These are phyloP conservation scores for Paraurostyla sp. DNA, from an alignment of 73 alveolate species.

Conservation along the genomic window DNA sequence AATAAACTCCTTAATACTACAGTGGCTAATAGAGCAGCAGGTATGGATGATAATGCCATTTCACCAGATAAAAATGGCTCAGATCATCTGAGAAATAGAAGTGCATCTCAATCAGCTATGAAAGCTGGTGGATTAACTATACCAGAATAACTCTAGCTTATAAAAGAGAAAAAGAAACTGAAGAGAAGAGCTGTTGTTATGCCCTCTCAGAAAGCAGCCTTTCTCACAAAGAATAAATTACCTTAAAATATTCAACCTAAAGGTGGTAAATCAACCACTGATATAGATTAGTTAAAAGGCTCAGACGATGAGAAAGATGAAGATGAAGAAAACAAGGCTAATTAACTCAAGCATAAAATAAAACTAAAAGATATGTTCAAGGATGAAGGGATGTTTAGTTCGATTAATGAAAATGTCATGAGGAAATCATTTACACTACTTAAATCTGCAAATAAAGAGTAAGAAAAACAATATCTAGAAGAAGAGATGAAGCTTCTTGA, in stretches of 20 bases:
- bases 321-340: not conserved
- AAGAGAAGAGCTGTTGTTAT: constrained; percentile 38
- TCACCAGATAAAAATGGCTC: not conserved
- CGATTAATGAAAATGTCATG: not conserved
- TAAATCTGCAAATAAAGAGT: constrained; percentile 3
- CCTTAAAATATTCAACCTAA: constrained; percentile 20
- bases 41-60: not conserved
- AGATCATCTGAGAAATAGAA: not conserved
- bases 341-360: not conserved
- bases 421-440: constrained; percentile 5
- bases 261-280: not conserved
- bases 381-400: constrained; percentile 44
- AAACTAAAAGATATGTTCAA: constrained; percentile 25
- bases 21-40: constrained; percentile 52
- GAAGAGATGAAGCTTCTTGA: not conserved
- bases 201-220: constrained; percentile 26
- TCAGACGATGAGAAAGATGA: not conserved
- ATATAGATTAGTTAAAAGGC: not conserved
- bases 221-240: not conserved
- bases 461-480: not conserved
- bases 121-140: not conserved
- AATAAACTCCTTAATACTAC: not conserved
- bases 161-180: constrained; percentile 45
- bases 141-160: constrained; percentile 5
- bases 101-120: not conserved